phyloP scores from a whole-genome alignment of 495 filamentous ascomycete genomes.

The Mytilinidion resinicola region DNA sequence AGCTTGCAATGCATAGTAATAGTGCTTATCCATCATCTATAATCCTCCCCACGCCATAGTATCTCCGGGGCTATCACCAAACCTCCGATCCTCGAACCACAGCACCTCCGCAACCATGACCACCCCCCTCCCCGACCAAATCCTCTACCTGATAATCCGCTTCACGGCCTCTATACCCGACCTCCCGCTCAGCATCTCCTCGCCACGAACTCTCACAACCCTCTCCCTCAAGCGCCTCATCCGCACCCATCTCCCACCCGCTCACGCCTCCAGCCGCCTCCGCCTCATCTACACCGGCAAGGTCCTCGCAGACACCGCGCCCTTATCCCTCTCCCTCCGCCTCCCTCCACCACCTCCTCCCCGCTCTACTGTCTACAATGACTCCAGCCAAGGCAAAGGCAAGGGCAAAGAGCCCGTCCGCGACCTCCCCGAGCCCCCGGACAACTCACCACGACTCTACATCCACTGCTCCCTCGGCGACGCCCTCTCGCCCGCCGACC shows the following conservation, averaged over 20 bases:
- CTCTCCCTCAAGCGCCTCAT: conserved; percentile 75
- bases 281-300: conserved; percentile 85
- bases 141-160: conserved; percentile 70
- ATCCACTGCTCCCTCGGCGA: conserved; percentile 86
- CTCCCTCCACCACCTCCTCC: conserved; percentile 53
- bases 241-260: conserved; percentile 59
- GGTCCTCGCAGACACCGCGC: conserved; percentile 65
- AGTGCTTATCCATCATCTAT: background rate
- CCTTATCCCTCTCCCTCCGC: conserved; percentile 59
- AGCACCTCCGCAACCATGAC: conserved; percentile 7
- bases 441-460: conserved; percentile 50
- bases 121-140: conserved; percentile 21
- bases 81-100: conserved; percentile 3
- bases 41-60: background rate
- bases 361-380: conserved; percentile 41
- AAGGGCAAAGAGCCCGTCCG: conserved; percentile 54
- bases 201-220: conserved; percentile 60
- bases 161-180: conserved; percentile 83
- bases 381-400: conserved; percentile 47
- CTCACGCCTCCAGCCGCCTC: conserved; percentile 58
- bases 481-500: conserved; percentile 58
- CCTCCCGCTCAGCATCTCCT: conserved; percentile 66
- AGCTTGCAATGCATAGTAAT: background rate
- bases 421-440: conserved; percentile 25
- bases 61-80: background rate